Conservation (phyloP, 2,329 filamentous ascomycete species). For the Exophiala mesophila region DNA sequence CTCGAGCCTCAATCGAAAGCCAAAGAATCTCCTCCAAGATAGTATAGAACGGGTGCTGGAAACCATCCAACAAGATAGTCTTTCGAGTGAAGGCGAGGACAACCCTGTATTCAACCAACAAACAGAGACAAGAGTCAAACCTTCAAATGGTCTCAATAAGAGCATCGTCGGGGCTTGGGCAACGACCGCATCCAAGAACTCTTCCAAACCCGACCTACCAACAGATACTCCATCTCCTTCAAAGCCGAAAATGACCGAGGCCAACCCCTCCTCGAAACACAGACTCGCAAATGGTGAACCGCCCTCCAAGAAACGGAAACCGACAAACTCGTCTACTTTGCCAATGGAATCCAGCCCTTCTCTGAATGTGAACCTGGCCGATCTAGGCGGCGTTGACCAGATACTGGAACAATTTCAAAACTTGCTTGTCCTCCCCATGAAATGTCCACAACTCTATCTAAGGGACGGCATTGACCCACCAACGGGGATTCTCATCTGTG, state of each 20-base stretch:
- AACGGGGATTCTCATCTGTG: conserved; percentile 72
- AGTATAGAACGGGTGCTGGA: conserved; percentile 77
- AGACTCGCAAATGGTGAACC: conserved; percentile 63
- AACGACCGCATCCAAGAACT: conserved; percentile 17
- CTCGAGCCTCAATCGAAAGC: conserved; percentile 75
- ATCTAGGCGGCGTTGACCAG: conserved; percentile 71
- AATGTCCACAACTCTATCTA: conserved; percentile 61
- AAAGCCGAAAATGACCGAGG: conserved; percentile 16
- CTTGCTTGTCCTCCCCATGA: conserved; percentile 68
- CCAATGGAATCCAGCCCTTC: conserved; percentile 58
- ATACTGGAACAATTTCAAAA: conserved; percentile 66
- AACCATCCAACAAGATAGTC: conserved; percentile 60
- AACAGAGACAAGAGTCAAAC: conserved; percentile 26
- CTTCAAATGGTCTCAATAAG: conserved; percentile 60
- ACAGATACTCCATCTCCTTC: neutral
- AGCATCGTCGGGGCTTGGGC: conserved; percentile 59
- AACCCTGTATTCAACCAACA: conserved; percentile 41
- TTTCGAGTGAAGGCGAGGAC: conserved; percentile 45
- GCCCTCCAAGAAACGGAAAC: conserved; percentile 59
- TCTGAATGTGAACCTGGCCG: conserved; percentile 62
- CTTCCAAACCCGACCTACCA: conserved; percentile 10
- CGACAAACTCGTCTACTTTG: conserved; percentile 40
- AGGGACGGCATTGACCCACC: conserved; percentile 64
- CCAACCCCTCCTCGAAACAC: conserved; percentile 45
- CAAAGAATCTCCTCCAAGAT: conserved; percentile 76